Percentiles rank a stretch among this genome's conserved stretches.
phyloP scores from a whole-genome alignment of 345 rosid species.

The Arabidopsis suecica region DNA sequence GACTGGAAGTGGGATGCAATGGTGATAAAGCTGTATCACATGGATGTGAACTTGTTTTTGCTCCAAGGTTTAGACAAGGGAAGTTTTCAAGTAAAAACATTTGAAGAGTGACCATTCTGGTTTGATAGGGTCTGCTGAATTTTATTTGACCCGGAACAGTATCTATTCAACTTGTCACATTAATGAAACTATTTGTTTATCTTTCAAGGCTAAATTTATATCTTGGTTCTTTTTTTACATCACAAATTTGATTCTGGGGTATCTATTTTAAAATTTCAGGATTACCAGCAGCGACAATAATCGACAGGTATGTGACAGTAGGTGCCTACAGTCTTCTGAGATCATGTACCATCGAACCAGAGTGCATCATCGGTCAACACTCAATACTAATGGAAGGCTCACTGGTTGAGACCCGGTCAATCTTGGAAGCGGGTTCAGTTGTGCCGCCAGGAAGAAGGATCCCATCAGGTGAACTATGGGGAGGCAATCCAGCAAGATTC shows the following conservation, averaged over 20 bases:
- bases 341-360: constrained; percentile 96
- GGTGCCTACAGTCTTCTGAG: constrained; percentile 88
- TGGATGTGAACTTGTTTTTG: not conserved
- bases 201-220: constrained; percentile 2
- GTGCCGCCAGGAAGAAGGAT: constrained; percentile 97
- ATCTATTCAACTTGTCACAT: not conserved
- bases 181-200: not conserved
- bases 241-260: not conserved
- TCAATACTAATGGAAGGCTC: constrained; percentile 99
- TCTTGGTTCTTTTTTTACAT: constrained; percentile 9
- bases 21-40: constrained; percentile 6
- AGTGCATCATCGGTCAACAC: constrained; percentile 94
- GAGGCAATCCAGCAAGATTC: constrained; percentile 96
- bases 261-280: constrained; percentile 54
- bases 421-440: constrained; percentile 95
- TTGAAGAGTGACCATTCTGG: not conserved
- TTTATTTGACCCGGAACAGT: not conserved
- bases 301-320: constrained; percentile 88
- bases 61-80: not conserved
- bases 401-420: constrained; percentile 84
- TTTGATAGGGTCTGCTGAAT: not conserved
- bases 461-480: constrained; percentile 97
- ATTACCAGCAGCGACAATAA: constrained; percentile 84
- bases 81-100: not conserved
- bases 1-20: not conserved